Percentiles rank a stretch among this genome's conserved stretches.
phyloP scores from a whole-genome alignment of 176 grass and related monocot genomes.

The Triticum aestivum region DNA sequence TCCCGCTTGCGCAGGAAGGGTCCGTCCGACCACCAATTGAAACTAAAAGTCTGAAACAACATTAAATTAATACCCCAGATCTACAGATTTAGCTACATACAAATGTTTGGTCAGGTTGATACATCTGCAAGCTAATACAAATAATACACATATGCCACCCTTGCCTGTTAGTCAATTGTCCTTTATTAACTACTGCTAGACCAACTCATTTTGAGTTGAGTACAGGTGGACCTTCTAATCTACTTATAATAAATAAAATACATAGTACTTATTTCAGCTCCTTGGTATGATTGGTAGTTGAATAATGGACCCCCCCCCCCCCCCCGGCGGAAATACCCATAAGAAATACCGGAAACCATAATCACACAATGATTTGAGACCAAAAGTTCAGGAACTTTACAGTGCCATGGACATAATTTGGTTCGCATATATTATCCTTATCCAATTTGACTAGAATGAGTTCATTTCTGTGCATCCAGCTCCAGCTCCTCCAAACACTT shows the following conservation, averaged over 20 bases:
- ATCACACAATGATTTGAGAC: not conserved
- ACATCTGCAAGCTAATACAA: conserved; percentile 44
- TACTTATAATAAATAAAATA: conserved; percentile 22
- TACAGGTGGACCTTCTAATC: conserved; percentile 15
- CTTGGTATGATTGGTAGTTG: conserved; percentile 10
- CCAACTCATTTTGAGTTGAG: conserved; percentile 24
- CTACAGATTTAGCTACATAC: conserved; percentile 23
- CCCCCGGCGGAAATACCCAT: not conserved
- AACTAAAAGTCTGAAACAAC: not conserved
- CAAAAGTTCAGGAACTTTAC: conserved; percentile 11
- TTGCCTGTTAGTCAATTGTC: conserved; percentile 13
- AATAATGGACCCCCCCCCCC: conserved; percentile 2
- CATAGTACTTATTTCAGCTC: conserved; percentile 2
- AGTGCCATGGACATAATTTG: conserved; percentile 2
- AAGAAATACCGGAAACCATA: conserved; percentile 4
- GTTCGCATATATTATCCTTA: not conserved
- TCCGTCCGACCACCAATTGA: too few species aligned
- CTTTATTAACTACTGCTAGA: conserved; percentile 37
- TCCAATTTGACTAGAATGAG: conserved; percentile 8
- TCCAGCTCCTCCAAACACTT: conserved; percentile 3
- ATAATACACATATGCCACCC: conserved; percentile 6
- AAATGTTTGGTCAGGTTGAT: conserved; percentile 31
- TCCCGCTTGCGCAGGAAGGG: too few species aligned
- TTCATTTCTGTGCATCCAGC: not conserved
- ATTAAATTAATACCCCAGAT: conserved; percentile 6